These are phyloP conservation scores for Casuarina glauca DNA, from an alignment of 306 rosid genomes.

Conservation along the genomic window DNA sequence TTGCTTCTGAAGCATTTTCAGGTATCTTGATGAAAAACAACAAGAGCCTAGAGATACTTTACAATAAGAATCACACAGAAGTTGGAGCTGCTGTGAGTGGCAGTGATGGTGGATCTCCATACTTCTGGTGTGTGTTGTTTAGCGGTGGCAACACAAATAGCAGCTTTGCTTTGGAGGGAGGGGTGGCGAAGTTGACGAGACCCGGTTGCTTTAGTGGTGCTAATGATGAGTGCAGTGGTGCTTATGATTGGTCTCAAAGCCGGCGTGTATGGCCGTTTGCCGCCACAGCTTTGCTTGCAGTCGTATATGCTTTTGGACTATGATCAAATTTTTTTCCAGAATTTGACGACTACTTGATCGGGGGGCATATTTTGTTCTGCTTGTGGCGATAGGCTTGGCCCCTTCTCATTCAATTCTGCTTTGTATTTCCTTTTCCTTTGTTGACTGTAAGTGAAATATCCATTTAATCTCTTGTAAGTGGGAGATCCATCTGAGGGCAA, in stretches of 20 bases:
- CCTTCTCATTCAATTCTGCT: conserved; percentile 31
- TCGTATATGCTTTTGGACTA: conserved; percentile 39
- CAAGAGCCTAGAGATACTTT: conserved; percentile 72
- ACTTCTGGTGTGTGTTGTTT: conserved; percentile 95
- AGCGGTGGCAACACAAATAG: conserved; percentile 65
- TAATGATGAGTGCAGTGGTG: conserved; percentile 64
- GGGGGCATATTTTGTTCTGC: conserved; percentile 18
- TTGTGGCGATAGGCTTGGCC: conserved; percentile 38
- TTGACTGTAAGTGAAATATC: conserved; percentile 29
- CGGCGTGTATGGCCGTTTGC: conserved; percentile 40
- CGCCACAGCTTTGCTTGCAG: conserved; percentile 42
- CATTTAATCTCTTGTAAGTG: conserved; percentile 14
- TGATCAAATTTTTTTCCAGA: conserved; percentile 40
- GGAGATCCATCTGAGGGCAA: conserved; percentile 29
- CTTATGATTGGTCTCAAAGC: conserved; percentile 45
- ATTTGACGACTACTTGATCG: conserved; percentile 24
- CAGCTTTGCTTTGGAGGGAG: conserved; percentile 66
- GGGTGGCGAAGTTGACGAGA: conserved; percentile 57
- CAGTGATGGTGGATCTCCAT: conserved; percentile 79
- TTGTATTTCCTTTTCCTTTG: conserved; percentile 14
- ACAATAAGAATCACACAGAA: conserved; percentile 73
- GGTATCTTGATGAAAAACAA: conserved; percentile 60
- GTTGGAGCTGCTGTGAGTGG: conserved; percentile 91
- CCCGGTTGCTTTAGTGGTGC: conserved; percentile 99
- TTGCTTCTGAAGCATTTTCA: conserved; percentile 70